A percentile compares a stretch with the other conserved stretches of the same genome.
Evolutionary conservation across 345 rosid genomes (phyloP).

Genomic region (Barbarea vulgaris): DNA sequence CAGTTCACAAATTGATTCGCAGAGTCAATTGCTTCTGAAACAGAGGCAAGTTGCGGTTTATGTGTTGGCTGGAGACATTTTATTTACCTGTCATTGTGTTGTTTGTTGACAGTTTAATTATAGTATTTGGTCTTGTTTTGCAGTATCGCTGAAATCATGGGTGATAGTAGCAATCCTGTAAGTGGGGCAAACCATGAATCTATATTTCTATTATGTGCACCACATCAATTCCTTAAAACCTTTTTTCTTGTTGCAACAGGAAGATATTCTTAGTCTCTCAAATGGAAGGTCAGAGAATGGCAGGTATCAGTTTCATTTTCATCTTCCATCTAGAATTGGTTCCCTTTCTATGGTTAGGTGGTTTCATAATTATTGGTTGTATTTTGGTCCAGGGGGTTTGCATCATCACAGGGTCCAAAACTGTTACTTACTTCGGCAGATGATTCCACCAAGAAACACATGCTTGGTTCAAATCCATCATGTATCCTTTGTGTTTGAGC

Average conservation of each 20-base stretch:
- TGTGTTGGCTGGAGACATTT: constrained; percentile 12
- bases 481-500: constrained; percentile 68
- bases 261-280: constrained; percentile 53
- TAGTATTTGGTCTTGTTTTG: constrained; percentile 34
- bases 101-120: constrained; percentile 35
- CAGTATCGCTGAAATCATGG: constrained; percentile 87
- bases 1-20: constrained; percentile 55
- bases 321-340: constrained; percentile 7
- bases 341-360: constrained; percentile 18
- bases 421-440: constrained; percentile 72
- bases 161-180: constrained; percentile 63
- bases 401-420: constrained; percentile 67
- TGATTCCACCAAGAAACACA: constrained; percentile 72
- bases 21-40: constrained; percentile 72
- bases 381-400: constrained; percentile 62
- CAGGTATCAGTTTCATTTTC: constrained; percentile 49
- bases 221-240: constrained; percentile 21
- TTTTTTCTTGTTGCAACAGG: constrained; percentile 52
- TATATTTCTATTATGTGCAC: constrained; percentile 14
- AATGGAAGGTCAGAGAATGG: constrained; percentile 55
- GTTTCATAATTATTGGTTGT: constrained; percentile 21
- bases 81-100: constrained; percentile 16
- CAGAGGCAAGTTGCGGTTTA: constrained; percentile 63
- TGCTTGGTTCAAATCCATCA: constrained; percentile 63
- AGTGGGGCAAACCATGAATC: constrained; percentile 41